These are phyloP conservation scores for Lathyrus oleraceus DNA, from an alignment of 306 rosid species.

Conservation along the genomic window DNA sequence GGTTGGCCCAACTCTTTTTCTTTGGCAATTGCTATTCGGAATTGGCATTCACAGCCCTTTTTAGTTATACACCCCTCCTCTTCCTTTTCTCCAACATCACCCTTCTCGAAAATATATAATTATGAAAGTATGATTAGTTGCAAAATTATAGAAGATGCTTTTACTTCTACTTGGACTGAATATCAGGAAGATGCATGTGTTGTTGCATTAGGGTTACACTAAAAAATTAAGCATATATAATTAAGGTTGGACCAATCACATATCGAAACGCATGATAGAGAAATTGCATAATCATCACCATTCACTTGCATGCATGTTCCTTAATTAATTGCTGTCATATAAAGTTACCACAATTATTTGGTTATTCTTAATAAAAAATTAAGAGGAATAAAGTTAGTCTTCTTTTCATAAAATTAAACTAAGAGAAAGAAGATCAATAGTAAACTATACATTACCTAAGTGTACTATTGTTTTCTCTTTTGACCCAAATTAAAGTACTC, in stretches of 20 bases:
- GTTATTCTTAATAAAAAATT: not conserved
- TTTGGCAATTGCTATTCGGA: too few species aligned
- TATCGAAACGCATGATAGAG: conserved; percentile 1
- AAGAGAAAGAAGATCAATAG: conserved; percentile 20
- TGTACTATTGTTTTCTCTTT: not conserved
- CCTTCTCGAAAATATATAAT: not conserved
- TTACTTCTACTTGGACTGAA: not conserved
- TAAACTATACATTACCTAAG: not conserved
- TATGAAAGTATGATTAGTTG: not conserved
- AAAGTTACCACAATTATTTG: conserved; percentile 1
- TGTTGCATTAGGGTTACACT: not conserved
- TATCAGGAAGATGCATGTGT: conserved; percentile 14
- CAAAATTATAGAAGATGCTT: not conserved
- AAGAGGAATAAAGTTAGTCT: conserved; percentile 38
- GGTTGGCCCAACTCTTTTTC: too few species aligned
- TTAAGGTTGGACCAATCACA: conserved; percentile 1
- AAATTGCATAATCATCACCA: conserved; percentile 15
- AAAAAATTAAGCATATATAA: not conserved
- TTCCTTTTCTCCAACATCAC: not conserved
- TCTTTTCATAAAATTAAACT: conserved; percentile 32
- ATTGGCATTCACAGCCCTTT: not conserved
- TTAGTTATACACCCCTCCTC: not conserved
- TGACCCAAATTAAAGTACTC: not conserved
- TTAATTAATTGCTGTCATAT: not conserved
- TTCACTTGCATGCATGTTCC: not conserved